Base-by-base conservation (phyloP, 2,329 filamentous ascomycete species). In the Sarocladiaceae sp. region DNA sequence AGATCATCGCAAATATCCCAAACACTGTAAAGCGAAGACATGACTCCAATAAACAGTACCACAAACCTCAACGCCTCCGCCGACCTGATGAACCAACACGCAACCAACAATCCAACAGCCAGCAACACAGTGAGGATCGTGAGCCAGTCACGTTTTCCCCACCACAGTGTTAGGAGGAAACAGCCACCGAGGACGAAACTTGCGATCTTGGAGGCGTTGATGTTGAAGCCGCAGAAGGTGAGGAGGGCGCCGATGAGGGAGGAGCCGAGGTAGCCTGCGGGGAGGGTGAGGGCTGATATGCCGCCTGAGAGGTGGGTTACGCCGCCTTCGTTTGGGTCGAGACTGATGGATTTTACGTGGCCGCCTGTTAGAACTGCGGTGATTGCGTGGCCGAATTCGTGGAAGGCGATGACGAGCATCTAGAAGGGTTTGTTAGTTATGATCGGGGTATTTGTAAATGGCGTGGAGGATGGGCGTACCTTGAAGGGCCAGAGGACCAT, bases 1-100 rank as follows among this genome's bases (percentile, higher is more conserved):
- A 92, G 73, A 59, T 93, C 88, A 62, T 93, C 88, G 67, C 87
- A 91, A 59, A 92, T 92, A 72, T 92, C 88, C 88, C 88, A 92
- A 4, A 88, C 87, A 57, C 84, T 88, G 67, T 92, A 92, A 1
- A 92, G 77, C 2, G 83, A 85, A 6, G 83, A 87, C 88, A 92
- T 91, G 59, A 91, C 87, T 37, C 88, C 88, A 55, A 92, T 90
- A 61, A 92, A 92, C 25, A 92, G 76, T 50, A 88, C 84, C 50
- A 90, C 79, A 62, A 87, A 92, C 54, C 87, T 75, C 65, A 92
- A 68, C 3, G 87, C 79, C 66, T 90, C 82, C 0, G 86, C 88
- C 65, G 91, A 86, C 3, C 78, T 77, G 62, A 92, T 90, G 67
- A 92, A 92, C 88, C 88, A 92, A 63, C 84, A 89, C 0, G 76